Conservation (phyloP, 1,284 basidiomycete species). For the Coniferiporia sulphurascens region DNA sequence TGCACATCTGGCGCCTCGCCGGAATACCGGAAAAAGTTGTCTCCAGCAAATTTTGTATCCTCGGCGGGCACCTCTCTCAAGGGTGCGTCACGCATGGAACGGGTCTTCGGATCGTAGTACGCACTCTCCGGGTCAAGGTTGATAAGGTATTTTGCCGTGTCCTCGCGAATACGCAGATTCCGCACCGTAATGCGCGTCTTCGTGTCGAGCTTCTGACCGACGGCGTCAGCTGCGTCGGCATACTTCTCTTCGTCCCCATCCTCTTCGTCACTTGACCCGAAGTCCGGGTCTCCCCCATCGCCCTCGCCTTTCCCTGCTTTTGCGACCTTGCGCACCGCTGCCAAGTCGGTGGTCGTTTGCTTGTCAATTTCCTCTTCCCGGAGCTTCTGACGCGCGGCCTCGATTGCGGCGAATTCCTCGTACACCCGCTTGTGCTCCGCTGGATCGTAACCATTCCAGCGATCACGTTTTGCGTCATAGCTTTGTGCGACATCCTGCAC, state of each 20-base stretch:
- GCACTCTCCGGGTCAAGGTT: slow-evolving; percentile 95
- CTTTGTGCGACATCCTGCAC: slow-evolving; percentile 77
- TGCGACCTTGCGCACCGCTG: slow-evolving; percentile 77
- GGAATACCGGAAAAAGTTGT: slow-evolving; percentile 89
- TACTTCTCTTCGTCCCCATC: slow-evolving; percentile 96
- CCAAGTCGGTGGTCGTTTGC: slow-evolving; percentile 86
- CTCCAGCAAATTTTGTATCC: slow-evolving; percentile 91
- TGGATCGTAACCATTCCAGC: slow-evolving; percentile 98
- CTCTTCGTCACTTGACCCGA: slow-evolving; percentile 93
- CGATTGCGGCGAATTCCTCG: slow-evolving; percentile 92
- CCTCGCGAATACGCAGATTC: slow-evolving; percentile 97
- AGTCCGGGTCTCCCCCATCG: slow-evolving; percentile 77
- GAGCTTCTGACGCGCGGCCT: slow-evolving; percentile 83
- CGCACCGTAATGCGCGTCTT: slow-evolving; percentile 98
- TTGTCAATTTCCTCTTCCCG: slow-evolving; percentile 98
- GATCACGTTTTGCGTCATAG: slow-evolving; percentile 93
- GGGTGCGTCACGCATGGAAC: slow-evolving; percentile 98
- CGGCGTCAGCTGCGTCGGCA: slow-evolving; percentile 94
- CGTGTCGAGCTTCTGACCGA: slow-evolving; percentile 96
- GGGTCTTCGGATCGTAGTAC: slow-evolving; percentile 99
- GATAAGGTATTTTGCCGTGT: slow-evolving; percentile 98
- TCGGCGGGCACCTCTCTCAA: slow-evolving; percentile 71
- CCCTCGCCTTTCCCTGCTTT: slow-evolving; percentile 65
- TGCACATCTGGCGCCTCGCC: slow-evolving; percentile 93
- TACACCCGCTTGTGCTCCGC: slow-evolving; percentile 82